These are phyloP conservation scores for Tetraselmis striata DNA, from an alignment of 139 green algal genomes.

Conservation along the genomic window DNA sequence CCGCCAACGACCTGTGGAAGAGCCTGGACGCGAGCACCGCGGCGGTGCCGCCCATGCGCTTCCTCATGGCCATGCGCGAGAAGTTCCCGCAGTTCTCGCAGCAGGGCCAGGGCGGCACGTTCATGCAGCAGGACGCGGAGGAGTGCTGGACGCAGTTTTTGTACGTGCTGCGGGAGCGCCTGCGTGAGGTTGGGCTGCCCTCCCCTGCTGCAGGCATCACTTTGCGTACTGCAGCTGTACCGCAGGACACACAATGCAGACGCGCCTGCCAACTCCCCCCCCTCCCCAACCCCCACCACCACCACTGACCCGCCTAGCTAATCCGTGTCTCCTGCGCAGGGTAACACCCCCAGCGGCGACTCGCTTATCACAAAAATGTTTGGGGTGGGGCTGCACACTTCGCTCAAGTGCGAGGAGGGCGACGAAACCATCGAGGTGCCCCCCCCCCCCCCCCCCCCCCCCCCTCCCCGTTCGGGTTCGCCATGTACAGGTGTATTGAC, in stretches of 20 bases:
- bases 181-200: not conserved
- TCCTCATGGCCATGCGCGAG: conserved; percentile 74
- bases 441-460: too few relatives aligned
- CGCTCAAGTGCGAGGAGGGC: conserved; percentile 73
- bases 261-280: too few relatives aligned
- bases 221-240: too few relatives aligned
- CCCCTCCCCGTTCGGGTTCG: too few relatives aligned
- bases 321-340: too few relatives aligned
- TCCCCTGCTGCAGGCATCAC: too few relatives aligned
- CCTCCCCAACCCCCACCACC: too few relatives aligned
- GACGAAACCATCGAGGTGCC: conserved; percentile 66
- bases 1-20: conserved; percentile 54
- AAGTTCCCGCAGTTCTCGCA: conserved; percentile 92
- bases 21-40: conserved; percentile 18
- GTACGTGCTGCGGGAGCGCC: conserved; percentile 52
- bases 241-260: conserved; percentile 40
- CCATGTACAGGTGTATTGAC: too few relatives aligned
- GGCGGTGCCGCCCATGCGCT: conserved; percentile 72
- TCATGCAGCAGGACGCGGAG: conserved; percentile 96
- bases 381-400: conserved; percentile 63
- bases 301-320: too few relatives aligned
- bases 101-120: conserved; percentile 47
- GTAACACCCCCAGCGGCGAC: conserved; percentile 10
- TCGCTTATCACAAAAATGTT: conserved; percentile 70
- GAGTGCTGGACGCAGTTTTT: conserved; percentile 93